Evolutionary conservation across 1,284 basidiomycete species (phyloP), one percentile per base, ranked within the genome.

Genomic region (Trichosporon ovoides): DNA sequence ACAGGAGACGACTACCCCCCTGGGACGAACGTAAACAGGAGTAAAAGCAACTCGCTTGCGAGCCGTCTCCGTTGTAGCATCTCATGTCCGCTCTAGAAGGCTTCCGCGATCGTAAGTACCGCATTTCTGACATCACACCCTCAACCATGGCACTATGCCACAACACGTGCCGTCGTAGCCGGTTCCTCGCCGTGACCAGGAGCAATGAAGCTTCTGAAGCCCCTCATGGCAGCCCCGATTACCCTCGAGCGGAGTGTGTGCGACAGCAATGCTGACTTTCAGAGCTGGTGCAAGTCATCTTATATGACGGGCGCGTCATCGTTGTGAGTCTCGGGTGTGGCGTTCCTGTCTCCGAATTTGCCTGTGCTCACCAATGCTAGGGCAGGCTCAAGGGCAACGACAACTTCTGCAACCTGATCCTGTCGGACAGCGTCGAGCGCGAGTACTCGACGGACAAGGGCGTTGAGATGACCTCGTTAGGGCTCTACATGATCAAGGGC

Each of bases 401-500:
- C 81, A 86, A 91, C 77, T 90, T 89, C 76, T 91, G 90, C 38
- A 96, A 96, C 75, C 84, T 96, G 67, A 91, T 96, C 61, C 83
- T 97, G 51, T 87, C 91, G 19, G 88, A 92, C 72, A 89, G 87
- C 56, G 89, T 88, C 70, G 93, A 97, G 75, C 85, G 93, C 66
- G 87, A 95, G 35, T 96, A 89, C 76, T 89, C 88, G 69, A 77
- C 83, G 57, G 94, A 98, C 16, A 88, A 89, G 70, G 89, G 89
- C 20, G 92, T 97, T 33, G 91, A 98, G 77, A 92, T 97, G 80
- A 86, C 95, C 12, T 88, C 91, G 0, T 80, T 98, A n/a, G 95
- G 95, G 1, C 80, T 98, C 50, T 98, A 98, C 77, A 85, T 99
- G 66, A 89, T 98, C 69, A 91, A 97, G 71, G 95, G 95, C 2